Evolutionary conservation across 2,329 filamentous ascomycete species (phyloP), one percentile per base, ranked within the genome.

Genomic region (Tympanopsis confertula): DNA sequence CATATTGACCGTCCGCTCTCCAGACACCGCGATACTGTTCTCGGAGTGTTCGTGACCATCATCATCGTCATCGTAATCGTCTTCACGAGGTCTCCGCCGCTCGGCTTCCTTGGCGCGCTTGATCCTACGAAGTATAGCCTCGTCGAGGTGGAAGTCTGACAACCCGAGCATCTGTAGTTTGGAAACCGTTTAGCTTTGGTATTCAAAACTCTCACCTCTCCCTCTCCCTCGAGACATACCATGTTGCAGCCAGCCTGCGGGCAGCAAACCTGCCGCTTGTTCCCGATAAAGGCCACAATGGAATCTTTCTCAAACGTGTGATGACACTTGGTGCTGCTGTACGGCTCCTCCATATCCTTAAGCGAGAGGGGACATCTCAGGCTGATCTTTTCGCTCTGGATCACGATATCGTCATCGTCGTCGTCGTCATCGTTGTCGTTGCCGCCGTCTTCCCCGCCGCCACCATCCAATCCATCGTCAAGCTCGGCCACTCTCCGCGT

Each of bases 301-400:
- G 74, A 73, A 1, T 53, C 50, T 53, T 74, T 79, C 50, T 88
- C 80, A 51, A 85, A 88, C 0, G 71, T 78, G 53, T 88, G 83
- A 39, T 72, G 76, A 61, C 83, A 88, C 45, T 73, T 71, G 13
- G 52, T 60, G 47, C 74, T 83, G 39, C 72, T 82, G 49, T 74
- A 76, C 0, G 83, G 83, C 38, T 85, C 69, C 30, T 63, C 60
- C 61, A 86, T 78, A 33, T 70, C 62, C 37, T 64, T 63, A 45
- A 86, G 61, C 0, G 81, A 82, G 15, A 88, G 54, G 0, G 82
- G 81, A 49, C 83, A 88, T 47, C 74, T 78, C 20, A 80, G 71
- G 53, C 74, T 81, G 38, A 78, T 66, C 4, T 68, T 71, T 43
- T 78, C 75, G 36, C 72, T 66, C 19, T 73, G 69, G 20, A 88